Conservation (phyloP, 2,329 filamentous ascomycete species). For the Diaporthe amygdali region DNA sequence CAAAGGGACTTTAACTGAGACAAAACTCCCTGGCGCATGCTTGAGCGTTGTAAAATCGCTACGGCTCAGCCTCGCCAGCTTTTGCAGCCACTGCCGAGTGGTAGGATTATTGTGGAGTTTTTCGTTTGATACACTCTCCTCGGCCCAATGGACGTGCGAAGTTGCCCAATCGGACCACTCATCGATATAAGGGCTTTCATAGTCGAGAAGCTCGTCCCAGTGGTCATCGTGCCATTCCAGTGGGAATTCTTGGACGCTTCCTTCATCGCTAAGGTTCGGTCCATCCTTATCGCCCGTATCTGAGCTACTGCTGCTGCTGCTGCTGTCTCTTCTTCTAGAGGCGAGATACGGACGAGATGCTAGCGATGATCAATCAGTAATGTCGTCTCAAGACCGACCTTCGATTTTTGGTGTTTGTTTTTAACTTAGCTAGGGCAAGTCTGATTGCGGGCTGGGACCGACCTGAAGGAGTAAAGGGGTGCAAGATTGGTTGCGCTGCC, state of each 20-base stretch:
- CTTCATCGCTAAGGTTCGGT: background rate
- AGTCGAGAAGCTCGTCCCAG: background rate
- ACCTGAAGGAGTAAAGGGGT: no score
- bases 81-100: background rate
- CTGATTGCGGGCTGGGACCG: no score
- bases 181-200: background rate
- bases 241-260: background rate
- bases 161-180: background rate
- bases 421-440: no score
- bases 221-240: background rate
- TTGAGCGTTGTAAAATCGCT: background rate
- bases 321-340: background rate
- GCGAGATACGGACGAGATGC: background rate
- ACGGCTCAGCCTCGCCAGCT: background rate
- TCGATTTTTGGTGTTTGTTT: no score
- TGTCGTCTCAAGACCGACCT: background rate
- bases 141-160: background rate
- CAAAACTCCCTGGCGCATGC: background rate
- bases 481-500: no score
- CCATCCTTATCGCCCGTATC: background rate
- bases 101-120: background rate
- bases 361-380: background rate
- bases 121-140: background rate
- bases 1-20: background rate
- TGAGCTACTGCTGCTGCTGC: background rate